Evolutionary conservation across 495 filamentous ascomycete genomes (phyloP), one percentile per base, ranked within the genome.

Genomic region (Aspergillus olivimuriae): DNA sequence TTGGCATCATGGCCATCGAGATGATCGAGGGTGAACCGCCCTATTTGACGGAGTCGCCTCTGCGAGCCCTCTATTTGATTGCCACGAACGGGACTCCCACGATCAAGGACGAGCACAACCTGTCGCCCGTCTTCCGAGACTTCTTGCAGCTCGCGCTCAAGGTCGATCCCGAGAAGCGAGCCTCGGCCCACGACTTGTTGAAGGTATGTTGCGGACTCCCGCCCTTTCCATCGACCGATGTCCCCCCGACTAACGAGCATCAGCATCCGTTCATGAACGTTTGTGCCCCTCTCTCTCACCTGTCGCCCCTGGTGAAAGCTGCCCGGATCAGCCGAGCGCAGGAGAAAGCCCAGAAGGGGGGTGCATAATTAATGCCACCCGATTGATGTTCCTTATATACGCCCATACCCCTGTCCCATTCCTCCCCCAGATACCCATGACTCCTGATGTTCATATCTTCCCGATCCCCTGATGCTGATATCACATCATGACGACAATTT

Each of bases 1-100:
- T 98, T 38, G 92, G 92, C 43, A 98, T 98, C 63, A 98, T 98
- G 92, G 89, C 92, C n/a, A 98, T 98, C 53, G 92, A 98, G 63
- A 98, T 98, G 92, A 95, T 98, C 48, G 92, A 98, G 66, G 94
- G 92, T 50, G 92, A 98, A 56, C 92, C 92, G 12, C 92, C 92
- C 12, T 98, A 98, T 60, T 70, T 98, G 41, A 98, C 89, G 16
- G 92, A 98, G 63, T 91, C 86, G 17, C 92, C 92, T 7, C 80
- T 98, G 33, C 80, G 92, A 32, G 92, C 92, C 3, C 75, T 98
- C 20, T 98, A 91, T 70, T 65, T 98, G 50, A 98, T 98, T 63
- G 94, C 92, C 34, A 97, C 94, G 16, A 95, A 95, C 56, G 92
- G 92, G 24, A 97, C 94, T 4, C 92, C 92, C 4, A 75, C 83